Conservation (phyloP, 1,139 yeast genomes). For the Arxiozyma slooffiae region DNA sequence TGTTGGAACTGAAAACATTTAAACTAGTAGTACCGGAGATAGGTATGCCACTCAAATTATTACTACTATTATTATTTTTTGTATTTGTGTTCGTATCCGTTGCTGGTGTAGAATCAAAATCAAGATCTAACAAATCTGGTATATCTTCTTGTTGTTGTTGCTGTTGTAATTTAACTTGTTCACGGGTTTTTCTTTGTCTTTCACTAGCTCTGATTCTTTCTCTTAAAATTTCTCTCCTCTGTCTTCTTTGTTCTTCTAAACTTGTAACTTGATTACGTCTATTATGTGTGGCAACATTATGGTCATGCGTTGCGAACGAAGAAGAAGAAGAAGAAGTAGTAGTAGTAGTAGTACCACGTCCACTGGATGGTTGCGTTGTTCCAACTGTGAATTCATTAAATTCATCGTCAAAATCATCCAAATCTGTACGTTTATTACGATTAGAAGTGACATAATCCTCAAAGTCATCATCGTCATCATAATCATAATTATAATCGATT, state of each 20-base stretch:
- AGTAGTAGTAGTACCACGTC: not conserved
- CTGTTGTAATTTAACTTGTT: not conserved
- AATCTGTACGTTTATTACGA: conserved; percentile 16
- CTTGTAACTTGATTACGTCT: not conserved
- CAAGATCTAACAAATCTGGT: conserved; percentile 18
- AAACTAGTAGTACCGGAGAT: not conserved
- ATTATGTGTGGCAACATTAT: not conserved
- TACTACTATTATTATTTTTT: not conserved
- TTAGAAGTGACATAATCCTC: conserved; percentile 8
- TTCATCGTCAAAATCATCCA: conserved; percentile 8
- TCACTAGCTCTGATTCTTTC: conserved; percentile 29
- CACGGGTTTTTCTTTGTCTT: conserved; percentile 19
- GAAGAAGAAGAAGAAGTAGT: not conserved
- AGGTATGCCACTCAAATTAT: not conserved
- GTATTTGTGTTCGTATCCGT: conserved; percentile 1
- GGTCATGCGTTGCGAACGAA: not conserved
- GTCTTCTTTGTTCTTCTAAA: conserved; percentile 29
- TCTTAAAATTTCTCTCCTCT: conserved; percentile 29
- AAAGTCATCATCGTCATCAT: conserved; percentile 14
- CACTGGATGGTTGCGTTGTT: not conserved
- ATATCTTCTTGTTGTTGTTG: conserved; percentile 5
- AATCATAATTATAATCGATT: conserved; percentile 15
- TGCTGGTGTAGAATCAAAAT: conserved; percentile 9
- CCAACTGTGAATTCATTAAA: conserved; percentile 2
- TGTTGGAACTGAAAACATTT: not conserved